Percentiles rank a stretch among this genome's conserved stretches.
Conservation (phyloP, 306 rosid species). For the Hylodesmum podocarpum region DNA sequence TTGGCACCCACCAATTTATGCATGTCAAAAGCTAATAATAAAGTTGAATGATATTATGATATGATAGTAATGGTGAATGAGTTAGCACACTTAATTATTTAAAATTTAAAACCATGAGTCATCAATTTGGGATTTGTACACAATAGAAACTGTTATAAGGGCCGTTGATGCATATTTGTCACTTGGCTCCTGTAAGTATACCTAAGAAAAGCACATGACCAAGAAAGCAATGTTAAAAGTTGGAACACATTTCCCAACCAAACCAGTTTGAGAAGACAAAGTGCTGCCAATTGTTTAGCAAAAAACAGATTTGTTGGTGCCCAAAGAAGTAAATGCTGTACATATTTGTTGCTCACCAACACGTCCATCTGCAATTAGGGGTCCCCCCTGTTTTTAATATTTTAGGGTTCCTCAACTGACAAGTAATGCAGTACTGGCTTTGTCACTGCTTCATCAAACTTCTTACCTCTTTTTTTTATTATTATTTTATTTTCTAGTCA, state of each 20-base stretch:
- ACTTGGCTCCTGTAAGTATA: conserved; percentile 23
- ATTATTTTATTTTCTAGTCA: background rate
- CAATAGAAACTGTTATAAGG: background rate
- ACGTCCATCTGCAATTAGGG: conserved; percentile 40
- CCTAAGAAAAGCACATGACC: conserved; percentile 22
- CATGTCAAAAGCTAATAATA: background rate
- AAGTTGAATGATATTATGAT: background rate
- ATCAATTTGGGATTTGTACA: conserved; percentile 31
- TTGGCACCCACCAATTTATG: conserved; percentile 18
- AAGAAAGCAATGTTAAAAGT: conserved; percentile 20
- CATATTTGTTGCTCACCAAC: conserved; percentile 53
- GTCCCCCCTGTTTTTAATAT: conserved; percentile 34
- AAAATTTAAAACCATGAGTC: conserved; percentile 30
- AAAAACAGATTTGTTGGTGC: conserved; percentile 11
- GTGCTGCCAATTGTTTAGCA: conserved; percentile 38
- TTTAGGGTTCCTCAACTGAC: conserved; percentile 31
- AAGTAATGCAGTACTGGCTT: conserved; percentile 27
- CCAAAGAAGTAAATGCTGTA: conserved; percentile 43
- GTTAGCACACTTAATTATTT: background rate
- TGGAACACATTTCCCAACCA: conserved; percentile 20
- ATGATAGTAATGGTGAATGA: background rate
- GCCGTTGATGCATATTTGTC: conserved; percentile 24
- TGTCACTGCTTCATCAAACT: conserved; percentile 12
- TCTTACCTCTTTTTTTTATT: background rate
- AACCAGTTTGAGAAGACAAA: conserved; percentile 38